A percentile compares a stretch with the other conserved stretches of the same genome.
These are phyloP conservation scores for Neodidymelliopsis sp. DNA, from an alignment of 2,329 filamentous ascomycete genomes.

Conservation along the genomic window DNA sequence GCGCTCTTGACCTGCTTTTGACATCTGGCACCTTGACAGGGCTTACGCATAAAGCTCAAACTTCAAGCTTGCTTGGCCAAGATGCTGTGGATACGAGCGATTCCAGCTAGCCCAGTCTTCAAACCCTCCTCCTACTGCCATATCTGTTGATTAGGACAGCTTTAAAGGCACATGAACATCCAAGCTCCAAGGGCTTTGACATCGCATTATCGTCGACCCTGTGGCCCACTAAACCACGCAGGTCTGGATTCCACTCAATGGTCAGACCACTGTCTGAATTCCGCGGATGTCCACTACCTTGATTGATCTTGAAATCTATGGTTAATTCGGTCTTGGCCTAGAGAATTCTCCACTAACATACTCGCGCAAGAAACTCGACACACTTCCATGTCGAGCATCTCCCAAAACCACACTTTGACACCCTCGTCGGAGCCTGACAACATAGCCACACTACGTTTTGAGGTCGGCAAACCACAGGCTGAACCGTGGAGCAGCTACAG, in stretches of 20 bases:
- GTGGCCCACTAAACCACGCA: neutral
- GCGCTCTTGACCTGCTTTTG: slow-evolving; percentile 1
- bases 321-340: too few species aligned
- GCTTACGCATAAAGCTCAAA: neutral
- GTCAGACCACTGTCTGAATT: neutral
- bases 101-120: neutral
- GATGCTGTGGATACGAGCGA: slow-evolving; percentile 1
- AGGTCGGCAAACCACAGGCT: too few species aligned
- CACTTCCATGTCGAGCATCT: too few species aligned
- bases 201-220: neutral
- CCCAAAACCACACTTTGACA: too few species aligned
- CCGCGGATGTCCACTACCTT: neutral
- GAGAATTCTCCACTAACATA: too few species aligned
- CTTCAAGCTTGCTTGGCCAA: slow-evolving; percentile 11
- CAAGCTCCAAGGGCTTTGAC: neutral
- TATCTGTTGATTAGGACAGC: neutral
- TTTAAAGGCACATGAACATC: neutral
- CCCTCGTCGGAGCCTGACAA: too few species aligned
- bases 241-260: too few species aligned
- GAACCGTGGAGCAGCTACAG: neutral
- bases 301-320: too few species aligned
- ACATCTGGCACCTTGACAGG: neutral
- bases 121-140: neutral
- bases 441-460: too few species aligned
- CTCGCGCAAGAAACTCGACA: too few species aligned